Base-by-base conservation (phyloP, 2,329 filamentous ascomycete genomes). In the Botrytis tulipae region DNA sequence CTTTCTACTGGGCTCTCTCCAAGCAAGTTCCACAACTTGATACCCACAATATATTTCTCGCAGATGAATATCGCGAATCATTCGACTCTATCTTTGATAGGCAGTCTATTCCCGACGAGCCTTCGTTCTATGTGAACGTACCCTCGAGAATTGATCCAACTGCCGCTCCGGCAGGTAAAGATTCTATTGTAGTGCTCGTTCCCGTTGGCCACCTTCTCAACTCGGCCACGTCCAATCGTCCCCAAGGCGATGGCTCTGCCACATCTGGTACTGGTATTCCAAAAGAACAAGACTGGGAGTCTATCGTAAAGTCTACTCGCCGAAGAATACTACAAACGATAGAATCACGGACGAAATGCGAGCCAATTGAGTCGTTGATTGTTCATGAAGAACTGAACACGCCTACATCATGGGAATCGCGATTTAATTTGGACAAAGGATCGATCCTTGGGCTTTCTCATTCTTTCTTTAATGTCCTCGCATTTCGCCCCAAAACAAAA, bases 101-200 rank as follows among this genome's bases (percentile, higher is more conserved):
- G 44, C 89, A 93, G 74, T 82, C 86, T 4, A 88, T 94, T 14
- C 92, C 92, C 1, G 81, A 86, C 1, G 86, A 93, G 74, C 92
- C 92, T 0, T 91, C 88, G 73, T 94, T 94, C 84, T 94, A 94
- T 82, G 87, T 94, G 82, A 93, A 94, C 79, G 91, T 94, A 0
- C 92, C 92, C 0, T 91, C 87, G 65, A 86, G 91, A 20, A 86
- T 93, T 12, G 92, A 94, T 76, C 83, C 88, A 0, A 86, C 86
- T 0, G 92, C 92, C 1, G 91, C 92, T 0, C 92, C 92, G 0
- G 81, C 84, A 4, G 89, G 87, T 1, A 87, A 87, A 77, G 92
- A 94, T 78, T 84, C 87, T 1, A 82, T 94, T 65, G 89, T 93
- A 22, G 90, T 92, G 1, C 85, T 94, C 9, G 91, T 94, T 0